Percentiles rank a stretch among this genome's conserved stretches.
These are phyloP conservation scores for Blastocystis sp. DNA, from an alignment of 352 stramenopile genomes.

Conservation along the genomic window DNA sequence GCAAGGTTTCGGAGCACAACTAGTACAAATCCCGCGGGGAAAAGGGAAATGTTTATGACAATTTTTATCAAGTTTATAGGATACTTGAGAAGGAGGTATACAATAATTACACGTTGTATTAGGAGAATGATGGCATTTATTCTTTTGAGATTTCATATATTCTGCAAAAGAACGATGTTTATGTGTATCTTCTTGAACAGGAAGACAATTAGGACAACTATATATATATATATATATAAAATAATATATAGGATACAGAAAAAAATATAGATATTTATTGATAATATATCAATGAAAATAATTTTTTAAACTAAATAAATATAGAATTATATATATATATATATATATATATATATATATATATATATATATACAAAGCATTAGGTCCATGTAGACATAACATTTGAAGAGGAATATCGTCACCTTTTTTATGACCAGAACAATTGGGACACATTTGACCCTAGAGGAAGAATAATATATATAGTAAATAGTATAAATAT, in stretches of 20 bases:
- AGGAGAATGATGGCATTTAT: slow-evolving; percentile 10
- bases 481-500: no score
- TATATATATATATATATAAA: no score
- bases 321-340: no score
- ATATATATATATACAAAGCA: slow-evolving; percentile 2
- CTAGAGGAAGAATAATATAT: slow-evolving; percentile 7
- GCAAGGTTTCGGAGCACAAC: slow-evolving; percentile 27
- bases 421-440: slow-evolving; percentile 29
- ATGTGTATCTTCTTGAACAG: not conserved
- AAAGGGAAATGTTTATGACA: slow-evolving; percentile 29
- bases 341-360: no score
- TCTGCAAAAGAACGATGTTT: slow-evolving; percentile 32
- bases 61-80: slow-evolving; percentile 34
- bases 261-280: no score
- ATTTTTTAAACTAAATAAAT: no score
- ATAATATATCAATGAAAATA: no score
- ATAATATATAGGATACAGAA: no score
- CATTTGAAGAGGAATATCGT: slow-evolving; percentile 24
- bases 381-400: slow-evolving; percentile 31
- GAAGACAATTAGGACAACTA: slow-evolving; percentile 36
- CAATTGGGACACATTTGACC: slow-evolving; percentile 38
- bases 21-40: slow-evolving; percentile 24
- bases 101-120: slow-evolving; percentile 21
- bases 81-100: slow-evolving; percentile 8
- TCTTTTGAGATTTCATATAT: slow-evolving; percentile 33